Conservation (phyloP, 2,329 filamentous ascomycete genomes). For the Claviceps sp. region DNA sequence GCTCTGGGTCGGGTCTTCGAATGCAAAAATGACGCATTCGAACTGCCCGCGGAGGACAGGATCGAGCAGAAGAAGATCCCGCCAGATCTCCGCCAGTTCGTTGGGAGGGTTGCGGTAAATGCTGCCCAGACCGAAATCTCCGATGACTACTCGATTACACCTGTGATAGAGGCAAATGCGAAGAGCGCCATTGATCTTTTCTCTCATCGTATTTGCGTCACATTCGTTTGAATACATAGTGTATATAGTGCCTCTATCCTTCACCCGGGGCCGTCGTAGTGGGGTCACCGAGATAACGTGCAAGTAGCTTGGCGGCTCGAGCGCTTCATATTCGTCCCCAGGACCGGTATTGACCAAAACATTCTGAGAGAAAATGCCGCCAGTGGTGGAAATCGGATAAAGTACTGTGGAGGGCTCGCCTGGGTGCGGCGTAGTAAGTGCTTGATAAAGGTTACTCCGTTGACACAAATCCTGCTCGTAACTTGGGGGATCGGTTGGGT, state of each 20-base stretch:
- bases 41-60: constrained; percentile 50
- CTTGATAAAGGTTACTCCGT: constrained; percentile 58
- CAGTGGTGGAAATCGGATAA: constrained; percentile 59
- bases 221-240: constrained; percentile 52
- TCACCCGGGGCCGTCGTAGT: constrained; percentile 59
- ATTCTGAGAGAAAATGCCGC: constrained; percentile 55
- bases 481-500: constrained; percentile 47
- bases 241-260: constrained; percentile 51
- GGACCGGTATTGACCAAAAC: constrained; percentile 64
- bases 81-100: constrained; percentile 53
- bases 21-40: constrained; percentile 48
- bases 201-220: constrained; percentile 57
- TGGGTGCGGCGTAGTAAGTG: constrained; percentile 47
- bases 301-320: constrained; percentile 41
- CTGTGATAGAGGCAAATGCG: constrained; percentile 53
- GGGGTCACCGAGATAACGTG: constrained; percentile 65
- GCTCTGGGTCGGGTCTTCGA: constrained; percentile 43
- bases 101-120: constrained; percentile 50
- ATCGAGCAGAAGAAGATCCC: constrained; percentile 49
- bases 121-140: constrained; percentile 52
- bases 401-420: constrained; percentile 32
- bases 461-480: constrained; percentile 57
- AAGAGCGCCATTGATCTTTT: constrained; percentile 59
- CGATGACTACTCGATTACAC: constrained; percentile 45
- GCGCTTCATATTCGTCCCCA: constrained; percentile 48